Evolutionary conservation across 1,284 basidiomycete species (phyloP).

Genomic region (Rhizoctonia solani): DNA sequence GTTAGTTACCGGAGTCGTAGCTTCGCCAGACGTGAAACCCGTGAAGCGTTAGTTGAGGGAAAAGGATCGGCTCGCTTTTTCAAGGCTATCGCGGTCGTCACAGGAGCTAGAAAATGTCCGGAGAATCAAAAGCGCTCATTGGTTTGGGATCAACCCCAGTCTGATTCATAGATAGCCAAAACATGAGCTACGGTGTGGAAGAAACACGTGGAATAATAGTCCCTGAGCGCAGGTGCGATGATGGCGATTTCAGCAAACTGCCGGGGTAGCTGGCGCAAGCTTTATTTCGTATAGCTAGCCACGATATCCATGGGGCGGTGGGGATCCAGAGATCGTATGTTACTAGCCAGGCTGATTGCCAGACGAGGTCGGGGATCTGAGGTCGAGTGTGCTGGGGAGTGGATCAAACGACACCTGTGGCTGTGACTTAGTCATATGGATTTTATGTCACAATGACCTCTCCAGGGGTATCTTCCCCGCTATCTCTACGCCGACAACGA

Average conservation of each 20-base stretch:
- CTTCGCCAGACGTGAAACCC: not conserved
- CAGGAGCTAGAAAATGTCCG: not conserved
- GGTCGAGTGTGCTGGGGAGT: not conserved
- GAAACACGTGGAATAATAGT: not conserved
- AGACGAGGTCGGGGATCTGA: too few species aligned
- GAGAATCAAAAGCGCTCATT: conserved; percentile 3
- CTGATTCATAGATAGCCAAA: conserved; percentile 18
- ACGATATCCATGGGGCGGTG: too few species aligned
- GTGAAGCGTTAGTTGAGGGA: not conserved
- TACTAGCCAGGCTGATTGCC: too few species aligned
- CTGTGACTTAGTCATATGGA: not conserved
- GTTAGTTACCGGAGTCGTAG: too few species aligned
- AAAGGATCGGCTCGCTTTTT: not conserved
- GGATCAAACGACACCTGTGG: too few species aligned
- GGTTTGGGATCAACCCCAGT: not conserved
- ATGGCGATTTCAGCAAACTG: not conserved
- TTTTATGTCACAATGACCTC: conserved; percentile 22
- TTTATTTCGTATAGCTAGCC: too few species aligned
- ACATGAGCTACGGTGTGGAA: conserved; percentile 5
- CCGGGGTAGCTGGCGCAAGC: not conserved
- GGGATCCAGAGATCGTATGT: too few species aligned
- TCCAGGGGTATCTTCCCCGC: not conserved
- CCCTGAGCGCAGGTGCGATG: conserved; percentile 10
- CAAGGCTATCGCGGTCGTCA: not conserved
- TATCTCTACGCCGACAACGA: not conserved